phyloP scores from a whole-genome alignment of 257 asterid genomes.

The Echium plantagineum region DNA sequence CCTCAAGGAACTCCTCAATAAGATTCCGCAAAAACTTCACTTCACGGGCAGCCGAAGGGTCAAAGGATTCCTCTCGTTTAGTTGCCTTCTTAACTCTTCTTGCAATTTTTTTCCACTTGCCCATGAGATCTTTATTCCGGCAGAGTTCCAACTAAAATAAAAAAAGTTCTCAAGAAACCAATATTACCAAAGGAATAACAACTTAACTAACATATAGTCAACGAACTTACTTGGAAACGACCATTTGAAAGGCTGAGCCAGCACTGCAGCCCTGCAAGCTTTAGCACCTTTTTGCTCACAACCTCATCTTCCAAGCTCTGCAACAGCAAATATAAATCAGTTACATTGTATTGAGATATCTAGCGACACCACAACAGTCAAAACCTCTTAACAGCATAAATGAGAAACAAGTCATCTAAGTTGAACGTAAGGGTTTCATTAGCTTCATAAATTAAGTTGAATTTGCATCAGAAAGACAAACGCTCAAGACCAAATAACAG shows the following conservation, averaged over 20 bases:
- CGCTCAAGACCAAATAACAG: background rate
- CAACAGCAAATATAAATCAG: constrained; percentile 1
- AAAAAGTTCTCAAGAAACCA: constrained; percentile 5
- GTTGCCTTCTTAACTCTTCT: constrained; percentile 63
- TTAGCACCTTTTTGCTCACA: constrained; percentile 77
- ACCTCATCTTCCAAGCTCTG: constrained; percentile 96
- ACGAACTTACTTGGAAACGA: constrained; percentile 66
- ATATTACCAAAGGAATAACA: background rate
- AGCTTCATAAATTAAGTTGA: background rate
- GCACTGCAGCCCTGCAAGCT: constrained; percentile 81
- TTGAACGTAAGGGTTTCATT: no score
- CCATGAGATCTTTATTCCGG: constrained; percentile 61
- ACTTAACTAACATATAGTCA: background rate
- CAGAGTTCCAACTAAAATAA: constrained; percentile 69
- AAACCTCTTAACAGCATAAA: background rate
- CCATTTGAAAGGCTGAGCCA: constrained; percentile 94
- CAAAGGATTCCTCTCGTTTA: constrained; percentile 42
- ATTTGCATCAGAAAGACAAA: background rate
- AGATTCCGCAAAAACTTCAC: constrained; percentile 71
- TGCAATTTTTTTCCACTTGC: constrained; percentile 73
- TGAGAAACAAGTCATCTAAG: background rate
- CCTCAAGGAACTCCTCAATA: constrained; percentile 84
- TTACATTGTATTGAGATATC: background rate
- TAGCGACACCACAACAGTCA: background rate
- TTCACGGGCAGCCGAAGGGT: constrained; percentile 52